Conservation (phyloP, 2,329 filamentous ascomycete genomes). For the Phialocephala subalpina region DNA sequence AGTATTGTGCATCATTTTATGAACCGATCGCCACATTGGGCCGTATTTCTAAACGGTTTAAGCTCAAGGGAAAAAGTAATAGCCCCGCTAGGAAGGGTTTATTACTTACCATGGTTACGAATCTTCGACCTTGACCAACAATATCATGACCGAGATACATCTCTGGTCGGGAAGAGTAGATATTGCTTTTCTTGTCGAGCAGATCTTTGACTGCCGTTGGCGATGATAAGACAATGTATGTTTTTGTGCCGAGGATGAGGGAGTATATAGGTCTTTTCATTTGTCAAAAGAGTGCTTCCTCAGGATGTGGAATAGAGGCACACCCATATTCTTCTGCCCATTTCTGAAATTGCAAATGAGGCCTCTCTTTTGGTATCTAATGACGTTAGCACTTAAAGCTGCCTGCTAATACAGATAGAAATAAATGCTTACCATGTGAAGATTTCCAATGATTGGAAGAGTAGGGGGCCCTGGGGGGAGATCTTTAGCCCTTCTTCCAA, state of each 20-base stretch:
- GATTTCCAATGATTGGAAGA: conserved; percentile 31
- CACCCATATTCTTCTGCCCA: conserved; percentile 34
- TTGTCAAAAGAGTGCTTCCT: too few relatives aligned
- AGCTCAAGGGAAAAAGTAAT: too few relatives aligned
- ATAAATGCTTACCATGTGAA: too few relatives aligned
- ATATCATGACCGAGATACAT: conserved; percentile 29
- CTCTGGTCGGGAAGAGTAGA: conserved; percentile 27
- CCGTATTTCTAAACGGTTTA: conserved; percentile 50
- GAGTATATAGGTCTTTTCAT: conserved; percentile 24
- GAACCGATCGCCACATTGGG: conserved; percentile 51
- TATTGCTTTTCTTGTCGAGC: conserved; percentile 30
- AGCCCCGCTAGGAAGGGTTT: too few relatives aligned
- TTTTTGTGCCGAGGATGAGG: conserved; percentile 33
- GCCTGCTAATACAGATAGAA: too few relatives aligned
- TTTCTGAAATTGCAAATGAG: conserved; percentile 26
- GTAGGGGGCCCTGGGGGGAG: conserved; percentile 33
- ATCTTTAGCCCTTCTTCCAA: conserved; percentile 23
- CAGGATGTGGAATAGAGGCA: too few relatives aligned
- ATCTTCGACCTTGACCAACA: conserved; percentile 40
- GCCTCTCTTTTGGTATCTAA: conserved; percentile 22
- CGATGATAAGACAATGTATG: conserved; percentile 26
- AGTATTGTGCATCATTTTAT: conserved; percentile 51
- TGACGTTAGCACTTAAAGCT: too few relatives aligned
- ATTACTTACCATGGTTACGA: neutral
- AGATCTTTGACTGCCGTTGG: conserved; percentile 32